A percentile compares a stretch with the other conserved stretches of the same genome.
Conservation (phyloP, 371 early-diverging fungal genomes). For the Conidiobolus coronatus region DNA sequence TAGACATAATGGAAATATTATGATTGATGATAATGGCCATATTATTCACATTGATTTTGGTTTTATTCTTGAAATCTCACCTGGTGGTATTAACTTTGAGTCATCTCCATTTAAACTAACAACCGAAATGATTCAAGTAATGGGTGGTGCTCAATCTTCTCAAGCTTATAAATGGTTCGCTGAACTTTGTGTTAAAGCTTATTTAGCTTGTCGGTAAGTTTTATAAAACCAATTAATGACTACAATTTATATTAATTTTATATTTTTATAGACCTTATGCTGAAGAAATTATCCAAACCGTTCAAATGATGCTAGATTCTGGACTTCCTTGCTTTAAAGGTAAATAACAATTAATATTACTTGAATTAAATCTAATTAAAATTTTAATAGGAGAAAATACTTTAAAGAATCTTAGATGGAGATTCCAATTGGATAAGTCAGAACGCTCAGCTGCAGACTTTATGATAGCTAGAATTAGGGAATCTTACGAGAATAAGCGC, state of each 20-base stretch:
- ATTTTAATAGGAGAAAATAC: slow-evolving; percentile 38
- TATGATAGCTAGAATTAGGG: slow-evolving; percentile 72
- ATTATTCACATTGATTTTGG: slow-evolving; percentile 99
- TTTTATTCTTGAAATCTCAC: slow-evolving; percentile 96
- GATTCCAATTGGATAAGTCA: slow-evolving; percentile 80
- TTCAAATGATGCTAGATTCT: slow-evolving; percentile 82
- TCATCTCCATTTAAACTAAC: slow-evolving; percentile 98
- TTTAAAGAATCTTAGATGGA: slow-evolving; percentile 54
- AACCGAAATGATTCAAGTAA: slow-evolving; percentile 89
- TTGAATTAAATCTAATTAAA: too few relatives aligned
- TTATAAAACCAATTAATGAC: not conserved
- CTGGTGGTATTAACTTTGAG: slow-evolving; percentile 97
- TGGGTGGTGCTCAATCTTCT: slow-evolving; percentile 72
- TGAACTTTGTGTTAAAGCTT: slow-evolving; percentile 80
- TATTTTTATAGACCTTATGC: slow-evolving; percentile 53
- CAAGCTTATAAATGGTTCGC: slow-evolving; percentile 71
- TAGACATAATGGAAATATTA: slow-evolving; percentile 99
- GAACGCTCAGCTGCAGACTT: slow-evolving; percentile 87
- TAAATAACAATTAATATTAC: too few relatives aligned
- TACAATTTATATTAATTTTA: not conserved
- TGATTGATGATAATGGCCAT: slow-evolving; percentile 95
- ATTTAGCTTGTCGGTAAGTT: slow-evolving; percentile 42
- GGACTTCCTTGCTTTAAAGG: slow-evolving; percentile 96
- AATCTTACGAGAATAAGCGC: slow-evolving; percentile 75
- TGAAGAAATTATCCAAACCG: slow-evolving; percentile 75